A percentile compares a stretch with the other conserved stretches of the same genome.
Conservation (phyloP, 2,329 filamentous ascomycete genomes). For the Fusarium verticillioides region DNA sequence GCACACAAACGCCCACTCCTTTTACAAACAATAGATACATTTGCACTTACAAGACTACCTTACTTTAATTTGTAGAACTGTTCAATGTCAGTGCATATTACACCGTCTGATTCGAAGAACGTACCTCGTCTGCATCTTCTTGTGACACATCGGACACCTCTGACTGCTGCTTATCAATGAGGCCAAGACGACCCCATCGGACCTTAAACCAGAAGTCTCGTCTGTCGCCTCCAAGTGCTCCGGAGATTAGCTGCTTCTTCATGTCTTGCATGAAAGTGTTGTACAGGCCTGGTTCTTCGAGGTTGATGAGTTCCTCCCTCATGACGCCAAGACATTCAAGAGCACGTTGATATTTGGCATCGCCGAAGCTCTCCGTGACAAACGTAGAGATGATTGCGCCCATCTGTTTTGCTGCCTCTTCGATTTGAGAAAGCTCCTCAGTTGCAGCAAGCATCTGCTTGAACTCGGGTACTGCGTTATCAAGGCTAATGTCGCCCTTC, state of each 20-base stretch:
- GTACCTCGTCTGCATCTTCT: conserved; percentile 75
- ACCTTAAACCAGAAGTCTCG: conserved; percentile 86
- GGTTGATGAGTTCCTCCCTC: conserved; percentile 77
- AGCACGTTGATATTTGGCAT: conserved; percentile 77
- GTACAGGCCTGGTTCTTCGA: conserved; percentile 81
- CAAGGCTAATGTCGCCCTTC: conserved; percentile 59
- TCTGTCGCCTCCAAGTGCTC: conserved; percentile 79
- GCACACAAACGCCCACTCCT: neutral
- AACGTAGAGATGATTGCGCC: conserved; percentile 74
- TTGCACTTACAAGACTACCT: conserved; percentile 33
- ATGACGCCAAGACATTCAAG: conserved; percentile 81
- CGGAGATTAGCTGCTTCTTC: conserved; percentile 77
- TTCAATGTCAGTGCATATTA: conserved; percentile 39
- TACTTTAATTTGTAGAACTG: conserved; percentile 54
- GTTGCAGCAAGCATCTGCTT: conserved; percentile 77
- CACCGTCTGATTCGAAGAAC: conserved; percentile 7
- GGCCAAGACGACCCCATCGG: conserved; percentile 72
- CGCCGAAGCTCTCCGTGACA: conserved; percentile 78
- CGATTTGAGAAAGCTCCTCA: conserved; percentile 69
- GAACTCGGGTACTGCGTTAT: conserved; percentile 91
- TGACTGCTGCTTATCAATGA: conserved; percentile 74
- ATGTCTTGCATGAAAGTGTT: conserved; percentile 78
- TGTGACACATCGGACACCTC: conserved; percentile 73
- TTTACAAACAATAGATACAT: conserved; percentile 2
- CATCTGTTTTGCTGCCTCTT: conserved; percentile 80